These are phyloP conservation scores for Daedaleopsis nitida DNA, from an alignment of 768 basidiomycete species.

Conservation along the genomic window DNA sequence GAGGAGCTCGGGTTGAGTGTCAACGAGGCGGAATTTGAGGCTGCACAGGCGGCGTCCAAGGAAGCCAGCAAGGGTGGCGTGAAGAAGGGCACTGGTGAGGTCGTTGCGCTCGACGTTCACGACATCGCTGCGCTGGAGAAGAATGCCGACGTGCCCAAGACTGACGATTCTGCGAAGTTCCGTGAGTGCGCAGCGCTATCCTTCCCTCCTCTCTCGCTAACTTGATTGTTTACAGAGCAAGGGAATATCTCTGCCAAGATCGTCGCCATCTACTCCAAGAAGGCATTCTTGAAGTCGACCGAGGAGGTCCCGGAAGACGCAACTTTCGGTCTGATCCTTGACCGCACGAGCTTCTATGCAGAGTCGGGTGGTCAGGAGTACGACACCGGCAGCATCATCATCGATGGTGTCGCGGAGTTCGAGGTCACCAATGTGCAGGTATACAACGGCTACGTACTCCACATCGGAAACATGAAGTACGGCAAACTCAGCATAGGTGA, in stretches of 20 bases:
- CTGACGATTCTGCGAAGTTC: constrained; percentile 91
- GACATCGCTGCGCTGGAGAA: constrained; percentile 87
- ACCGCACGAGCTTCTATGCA: constrained; percentile 95
- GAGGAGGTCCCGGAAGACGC: constrained; percentile 61
- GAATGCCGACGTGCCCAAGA: constrained; percentile 78
- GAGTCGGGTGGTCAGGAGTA: constrained; percentile 97
- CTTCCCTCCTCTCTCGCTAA: not conserved
- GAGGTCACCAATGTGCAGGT: constrained; percentile 92
- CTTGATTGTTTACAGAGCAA: constrained; percentile 46
- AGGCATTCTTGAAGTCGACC: constrained; percentile 73
- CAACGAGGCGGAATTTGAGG: constrained; percentile 87
- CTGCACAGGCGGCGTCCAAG: constrained; percentile 84
- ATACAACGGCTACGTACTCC: constrained; percentile 94
- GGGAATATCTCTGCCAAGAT: constrained; percentile 78
- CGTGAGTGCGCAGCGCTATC: constrained; percentile 48
- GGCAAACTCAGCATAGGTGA: constrained; percentile 79
- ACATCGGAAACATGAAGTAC: constrained; percentile 89
- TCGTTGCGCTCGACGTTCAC: constrained; percentile 93
- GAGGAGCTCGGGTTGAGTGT: constrained; percentile 85
- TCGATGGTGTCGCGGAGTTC: constrained; percentile 91
- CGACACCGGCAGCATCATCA: constrained; percentile 93
- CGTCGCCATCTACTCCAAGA: constrained; percentile 84
- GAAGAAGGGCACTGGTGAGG: constrained; percentile 67
- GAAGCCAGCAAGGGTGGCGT: constrained; percentile 86
- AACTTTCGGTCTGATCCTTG: constrained; percentile 84